Base-by-base conservation (phyloP, 192 early-diverging fungal genomes). In the Obelidium mucronatum region DNA sequence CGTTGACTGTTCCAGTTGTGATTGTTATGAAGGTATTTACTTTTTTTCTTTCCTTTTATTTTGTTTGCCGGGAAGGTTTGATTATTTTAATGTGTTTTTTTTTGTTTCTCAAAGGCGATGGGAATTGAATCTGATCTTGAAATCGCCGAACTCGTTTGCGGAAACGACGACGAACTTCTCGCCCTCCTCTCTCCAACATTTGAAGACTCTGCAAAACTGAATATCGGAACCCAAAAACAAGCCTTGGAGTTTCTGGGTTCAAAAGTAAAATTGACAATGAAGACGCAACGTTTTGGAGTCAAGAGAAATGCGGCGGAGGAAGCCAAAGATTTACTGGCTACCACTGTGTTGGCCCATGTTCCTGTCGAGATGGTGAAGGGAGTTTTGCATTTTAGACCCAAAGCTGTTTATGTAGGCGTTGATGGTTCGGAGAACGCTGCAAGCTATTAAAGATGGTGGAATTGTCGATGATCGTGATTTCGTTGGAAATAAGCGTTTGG, bases 381-480 rank as follows among this genome's bases (percentile, higher is more conserved):
- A 0, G 90, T 93, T 61, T 78, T 91, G 36, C 94, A 98, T 74
- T 97, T 97, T 81, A 85, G 93, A 60, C 91, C 93, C 62, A 99
- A 99, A 81, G 92, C 92, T 55, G 91, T 97, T 40, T 97, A 96
- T 72, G 86, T 97, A 42, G n/a, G 94, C 96, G 3, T 85, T 97
- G 70, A 99, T 99, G 97, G 92, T 93, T 13, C 88, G 96, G 44
- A 87, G 97, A 69, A 95, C 94, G 5, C 82, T 99, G 62, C 91
- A 94, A 80, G 94, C 97, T 19, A 91, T 94, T 63, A 86, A 88
- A 59, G 90, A 94, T 63, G 88, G 90, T 31, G 91, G 90, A 36
- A 88, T 94, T 74, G 91, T 94, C 0, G 97, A 99, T 81, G 96
- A 99, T 85, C 92, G 95, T 74, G 97, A 99, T 88, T 99, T 96